A percentile compares a stretch with the other conserved stretches of the same genome.
These are phyloP conservation scores for Talaromyces wortmannii DNA, from an alignment of 495 filamentous ascomycete genomes.

Conservation along the genomic window DNA sequence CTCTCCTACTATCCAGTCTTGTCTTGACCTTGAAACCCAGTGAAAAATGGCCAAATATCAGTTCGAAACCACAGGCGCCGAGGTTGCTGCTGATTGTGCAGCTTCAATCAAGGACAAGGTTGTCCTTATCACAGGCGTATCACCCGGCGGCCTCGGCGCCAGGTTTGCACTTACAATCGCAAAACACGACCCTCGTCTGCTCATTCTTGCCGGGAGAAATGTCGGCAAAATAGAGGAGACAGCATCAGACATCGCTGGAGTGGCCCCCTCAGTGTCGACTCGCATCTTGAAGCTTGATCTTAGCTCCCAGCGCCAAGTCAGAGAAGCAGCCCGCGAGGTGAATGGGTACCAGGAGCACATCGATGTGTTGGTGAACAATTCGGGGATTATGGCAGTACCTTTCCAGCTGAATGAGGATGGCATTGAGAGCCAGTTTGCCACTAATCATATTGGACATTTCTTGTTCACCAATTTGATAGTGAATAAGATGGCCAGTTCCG, in stretches of 20 bases:
- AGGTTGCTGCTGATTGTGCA: constrained; percentile 22
- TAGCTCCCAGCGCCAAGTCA: constrained; percentile 30
- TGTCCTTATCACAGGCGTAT: constrained; percentile 44
- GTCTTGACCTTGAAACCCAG: neutral
- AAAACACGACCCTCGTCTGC: constrained; percentile 37
- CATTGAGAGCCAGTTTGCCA: constrained; percentile 48
- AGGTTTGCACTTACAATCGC: constrained; percentile 39
- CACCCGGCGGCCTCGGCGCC: constrained; percentile 37
- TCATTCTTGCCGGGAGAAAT: constrained; percentile 52
- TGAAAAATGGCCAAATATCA: neutral
- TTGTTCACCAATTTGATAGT: constrained; percentile 52
- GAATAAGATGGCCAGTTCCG: constrained; percentile 26
- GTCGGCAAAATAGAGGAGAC: constrained; percentile 25
- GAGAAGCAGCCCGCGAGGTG: constrained; percentile 43
- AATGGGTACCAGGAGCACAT: constrained; percentile 34
- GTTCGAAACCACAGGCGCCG: constrained; percentile 13
- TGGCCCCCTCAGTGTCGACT: constrained; percentile 18
- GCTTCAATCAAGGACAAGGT: constrained; percentile 26
- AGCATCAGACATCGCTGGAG: constrained; percentile 22
- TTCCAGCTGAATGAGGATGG: constrained; percentile 27
- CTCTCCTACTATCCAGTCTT: too few species aligned
- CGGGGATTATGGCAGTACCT: constrained; percentile 55
- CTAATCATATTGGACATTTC: constrained; percentile 53
- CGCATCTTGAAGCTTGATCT: constrained; percentile 37
- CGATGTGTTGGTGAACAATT: constrained; percentile 66